Evolutionary conservation across 2,329 filamentous ascomycete genomes (phyloP).

Genomic region (Trichoderma koningiopsis): DNA sequence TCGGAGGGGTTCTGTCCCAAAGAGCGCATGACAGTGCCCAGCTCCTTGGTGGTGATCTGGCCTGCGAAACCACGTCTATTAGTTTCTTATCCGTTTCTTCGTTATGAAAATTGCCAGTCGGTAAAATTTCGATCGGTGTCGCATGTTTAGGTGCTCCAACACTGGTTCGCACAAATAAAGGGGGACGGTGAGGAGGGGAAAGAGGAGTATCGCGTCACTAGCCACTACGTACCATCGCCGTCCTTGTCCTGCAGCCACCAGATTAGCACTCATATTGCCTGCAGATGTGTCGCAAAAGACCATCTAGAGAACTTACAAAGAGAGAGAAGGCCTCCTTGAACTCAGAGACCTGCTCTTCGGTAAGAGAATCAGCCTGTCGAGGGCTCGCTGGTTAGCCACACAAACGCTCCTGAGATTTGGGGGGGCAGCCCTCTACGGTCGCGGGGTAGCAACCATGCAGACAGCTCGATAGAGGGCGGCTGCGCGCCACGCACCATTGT

Average conservation of each 20-base stretch:
- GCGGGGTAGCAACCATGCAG: slow-evolving; percentile 26
- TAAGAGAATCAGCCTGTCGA: slow-evolving; percentile 89
- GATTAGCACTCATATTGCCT: slow-evolving; percentile 32
- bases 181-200: neutral
- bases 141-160: neutral
- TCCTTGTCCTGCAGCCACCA: slow-evolving; percentile 71
- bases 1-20: slow-evolving; percentile 88
- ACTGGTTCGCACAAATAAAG: neutral
- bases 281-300: neutral
- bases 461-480: neutral
- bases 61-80: slow-evolving; percentile 50
- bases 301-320: slow-evolving; percentile 70
- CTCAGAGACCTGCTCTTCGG: slow-evolving; percentile 99
- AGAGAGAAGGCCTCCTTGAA: slow-evolving; percentile 99
- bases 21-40: slow-evolving; percentile 88
- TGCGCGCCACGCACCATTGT: slow-evolving; percentile 36
- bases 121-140: neutral
- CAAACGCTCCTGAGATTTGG: slow-evolving; percentile 22
- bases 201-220: slow-evolving; percentile 9
- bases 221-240: slow-evolving; percentile 74
- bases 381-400: slow-evolving; percentile 32
- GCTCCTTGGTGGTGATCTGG: slow-evolving; percentile 89
- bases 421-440: slow-evolving; percentile 34
- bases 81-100: neutral
- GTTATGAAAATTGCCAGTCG: neutral